These are phyloP conservation scores for Auriscalpium orientale DNA, from an alignment of 768 basidiomycete species.

Conservation along the genomic window DNA sequence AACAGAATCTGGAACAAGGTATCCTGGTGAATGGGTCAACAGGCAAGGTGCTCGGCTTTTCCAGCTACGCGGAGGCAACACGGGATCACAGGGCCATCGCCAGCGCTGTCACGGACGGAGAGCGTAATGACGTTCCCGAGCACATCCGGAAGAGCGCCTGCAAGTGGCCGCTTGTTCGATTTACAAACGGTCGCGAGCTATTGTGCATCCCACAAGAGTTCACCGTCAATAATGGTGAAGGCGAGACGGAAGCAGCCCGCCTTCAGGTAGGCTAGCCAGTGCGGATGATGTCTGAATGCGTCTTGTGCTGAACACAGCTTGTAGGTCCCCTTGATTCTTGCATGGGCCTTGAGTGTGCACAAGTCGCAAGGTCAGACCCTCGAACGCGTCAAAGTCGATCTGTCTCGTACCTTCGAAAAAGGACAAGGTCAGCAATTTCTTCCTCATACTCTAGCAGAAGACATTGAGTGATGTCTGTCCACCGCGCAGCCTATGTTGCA, in stretches of 20 bases:
- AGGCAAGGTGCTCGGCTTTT: constrained; percentile 46
- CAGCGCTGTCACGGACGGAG: constrained; percentile 16
- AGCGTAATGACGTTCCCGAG: not conserved
- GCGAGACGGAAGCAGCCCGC: constrained; percentile 50
- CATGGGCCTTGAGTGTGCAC: constrained; percentile 85
- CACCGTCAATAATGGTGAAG: constrained; percentile 53
- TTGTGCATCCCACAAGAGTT: constrained; percentile 53
- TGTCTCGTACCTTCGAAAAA: constrained; percentile 69
- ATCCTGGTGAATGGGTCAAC: constrained; percentile 64
- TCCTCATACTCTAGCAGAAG: not conserved
- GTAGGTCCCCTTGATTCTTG: constrained; percentile 54
- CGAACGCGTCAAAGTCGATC: constrained; percentile 74
- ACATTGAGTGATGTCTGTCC: not conserved
- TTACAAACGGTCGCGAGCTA: constrained; percentile 39
- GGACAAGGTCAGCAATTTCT: constrained; percentile 49
- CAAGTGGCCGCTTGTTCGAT: constrained; percentile 59
- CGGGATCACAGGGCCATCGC: constrained; percentile 29
- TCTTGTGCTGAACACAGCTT: not conserved
- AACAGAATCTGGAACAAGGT: constrained; percentile 63
- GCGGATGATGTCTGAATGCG: not conserved
- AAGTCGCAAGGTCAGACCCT: constrained; percentile 91
- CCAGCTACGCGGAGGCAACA: constrained; percentile 35
- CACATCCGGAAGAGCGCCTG: not conserved
- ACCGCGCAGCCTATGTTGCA: constrained; percentile 53
- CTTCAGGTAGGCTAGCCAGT: constrained; percentile 38